Evolutionary conservation across 1,284 basidiomycete species (phyloP).

Genomic region (Ustilago bromivora): DNA sequence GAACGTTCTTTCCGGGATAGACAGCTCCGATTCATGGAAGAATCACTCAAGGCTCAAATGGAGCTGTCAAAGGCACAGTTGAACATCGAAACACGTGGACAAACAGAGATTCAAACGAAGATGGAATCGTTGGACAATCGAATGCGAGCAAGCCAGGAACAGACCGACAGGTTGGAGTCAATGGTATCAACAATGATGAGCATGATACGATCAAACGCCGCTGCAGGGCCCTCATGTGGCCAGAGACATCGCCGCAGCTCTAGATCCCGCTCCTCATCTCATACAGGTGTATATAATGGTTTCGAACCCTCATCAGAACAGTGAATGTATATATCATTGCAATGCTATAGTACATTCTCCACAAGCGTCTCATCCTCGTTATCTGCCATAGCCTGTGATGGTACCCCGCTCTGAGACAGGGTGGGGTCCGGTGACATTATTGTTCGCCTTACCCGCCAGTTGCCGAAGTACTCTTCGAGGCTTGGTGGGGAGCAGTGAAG

Average conservation of each 20-base stretch:
- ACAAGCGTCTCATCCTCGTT: not conserved
- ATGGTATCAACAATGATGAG: not conserved
- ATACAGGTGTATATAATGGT: too few relatives aligned
- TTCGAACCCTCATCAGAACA: too few relatives aligned
- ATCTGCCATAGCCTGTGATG: not conserved
- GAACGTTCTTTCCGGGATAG: not conserved
- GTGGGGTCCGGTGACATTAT: not conserved
- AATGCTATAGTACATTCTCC: not conserved
- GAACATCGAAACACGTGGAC: not conserved
- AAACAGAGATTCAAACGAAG: not conserved
- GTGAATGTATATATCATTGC: not conserved
- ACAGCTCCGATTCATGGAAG: not conserved
- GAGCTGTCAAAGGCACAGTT: not conserved
- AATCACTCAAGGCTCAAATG: not conserved
- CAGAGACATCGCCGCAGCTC: too few relatives aligned
- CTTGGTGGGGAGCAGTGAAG: not conserved
- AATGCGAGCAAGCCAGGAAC: not conserved
- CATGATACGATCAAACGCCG: not conserved
- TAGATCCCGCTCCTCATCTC: too few relatives aligned
- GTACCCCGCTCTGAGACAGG: not conserved
- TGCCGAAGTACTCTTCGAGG: not conserved
- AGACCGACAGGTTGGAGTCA: not conserved
- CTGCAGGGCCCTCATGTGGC: too few relatives aligned
- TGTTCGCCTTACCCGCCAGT: not conserved
- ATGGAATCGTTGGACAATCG: not conserved